A percentile compares a stretch with the other conserved stretches of the same genome.
These are phyloP conservation scores for Vaccinium vitisidaea DNA, from an alignment of 148 eudicot species.

Conservation along the genomic window DNA sequence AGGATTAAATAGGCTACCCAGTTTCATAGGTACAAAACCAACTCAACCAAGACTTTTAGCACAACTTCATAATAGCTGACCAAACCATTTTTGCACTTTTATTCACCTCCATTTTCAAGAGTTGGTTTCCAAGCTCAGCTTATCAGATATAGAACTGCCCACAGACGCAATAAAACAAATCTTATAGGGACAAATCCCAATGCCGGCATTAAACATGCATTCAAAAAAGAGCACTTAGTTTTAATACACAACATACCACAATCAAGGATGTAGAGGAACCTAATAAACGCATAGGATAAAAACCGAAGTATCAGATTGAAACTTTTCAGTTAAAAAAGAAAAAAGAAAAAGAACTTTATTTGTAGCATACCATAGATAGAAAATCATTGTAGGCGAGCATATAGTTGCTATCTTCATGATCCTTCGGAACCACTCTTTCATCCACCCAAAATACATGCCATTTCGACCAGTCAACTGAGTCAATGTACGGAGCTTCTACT, in stretches of 20 bases:
- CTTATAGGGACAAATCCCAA: background rate
- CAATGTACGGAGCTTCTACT: constrained; percentile 43
- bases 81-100: background rate
- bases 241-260: background rate
- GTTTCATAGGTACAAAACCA: background rate
- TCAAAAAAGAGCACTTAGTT: background rate
- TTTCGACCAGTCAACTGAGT: constrained; percentile 65
- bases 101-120: background rate
- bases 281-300: background rate
- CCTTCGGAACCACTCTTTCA: constrained; percentile 66
- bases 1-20: background rate
- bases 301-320: background rate
- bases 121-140: background rate
- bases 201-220: background rate
- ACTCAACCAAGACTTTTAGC: background rate
- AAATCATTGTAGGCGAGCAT: constrained; percentile 63
- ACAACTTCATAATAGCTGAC: background rate
- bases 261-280: background rate
- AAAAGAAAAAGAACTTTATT: too few relatives aligned
- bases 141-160: background rate
- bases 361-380: constrained; percentile 55
- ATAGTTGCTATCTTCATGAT: constrained; percentile 61
- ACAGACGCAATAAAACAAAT: background rate
- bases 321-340: too few relatives aligned
- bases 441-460: constrained; percentile 82